A percentile compares a stretch with the other conserved stretches of the same genome.
Conservation (phyloP, 371 early-diverging fungal genomes). For the Circinella minor region DNA sequence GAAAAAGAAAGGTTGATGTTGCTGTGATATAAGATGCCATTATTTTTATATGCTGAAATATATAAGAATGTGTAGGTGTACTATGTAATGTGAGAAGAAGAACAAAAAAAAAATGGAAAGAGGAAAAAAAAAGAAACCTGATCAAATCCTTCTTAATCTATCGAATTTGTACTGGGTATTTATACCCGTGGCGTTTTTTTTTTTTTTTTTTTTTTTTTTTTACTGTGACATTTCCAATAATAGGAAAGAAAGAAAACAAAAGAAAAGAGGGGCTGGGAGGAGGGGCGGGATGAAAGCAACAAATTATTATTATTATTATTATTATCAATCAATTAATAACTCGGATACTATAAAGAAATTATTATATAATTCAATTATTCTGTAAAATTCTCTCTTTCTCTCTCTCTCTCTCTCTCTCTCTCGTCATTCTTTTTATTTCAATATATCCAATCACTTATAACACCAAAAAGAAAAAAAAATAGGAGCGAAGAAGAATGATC, state of each 20-base stretch:
- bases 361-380: too few relatives aligned
- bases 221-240: slow-evolving; percentile 8
- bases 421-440: too few relatives aligned
- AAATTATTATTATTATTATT: not conserved
- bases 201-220: not conserved
- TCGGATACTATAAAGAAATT: too few relatives aligned
- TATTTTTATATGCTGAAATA: not conserved
- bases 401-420: too few relatives aligned
- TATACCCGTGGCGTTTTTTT: slow-evolving; percentile 2
- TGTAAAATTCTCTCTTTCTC: too few relatives aligned
- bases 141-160: not conserved
- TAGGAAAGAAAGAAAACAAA: not conserved
- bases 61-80: not conserved
- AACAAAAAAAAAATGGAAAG: not conserved
- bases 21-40: not conserved
- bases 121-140: not conserved
- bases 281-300: not conserved
- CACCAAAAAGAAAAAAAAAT: too few relatives aligned
- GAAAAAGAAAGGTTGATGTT: not conserved
- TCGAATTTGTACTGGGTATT: not conserved
- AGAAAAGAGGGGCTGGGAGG: not conserved
- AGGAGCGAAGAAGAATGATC: too few relatives aligned
- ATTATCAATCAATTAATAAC: too few relatives aligned
- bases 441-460: too few relatives aligned
- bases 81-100: not conserved